phyloP scores from a whole-genome alignment of 2,329 filamentous ascomycete species.

The Cytospora leucostoma region DNA sequence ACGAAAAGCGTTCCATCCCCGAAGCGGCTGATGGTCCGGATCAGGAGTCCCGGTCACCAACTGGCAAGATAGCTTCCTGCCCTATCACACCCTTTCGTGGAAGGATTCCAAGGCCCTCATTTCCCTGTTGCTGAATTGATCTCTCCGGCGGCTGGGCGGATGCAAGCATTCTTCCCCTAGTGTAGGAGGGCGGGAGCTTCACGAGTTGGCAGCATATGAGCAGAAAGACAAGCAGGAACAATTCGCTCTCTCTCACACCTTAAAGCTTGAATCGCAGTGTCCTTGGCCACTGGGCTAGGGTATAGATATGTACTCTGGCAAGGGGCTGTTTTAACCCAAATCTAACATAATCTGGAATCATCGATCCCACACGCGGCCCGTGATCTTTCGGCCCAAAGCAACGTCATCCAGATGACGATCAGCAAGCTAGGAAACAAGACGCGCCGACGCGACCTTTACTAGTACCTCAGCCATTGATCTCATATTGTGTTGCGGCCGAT shows the following conservation, averaged over 20 bases:
- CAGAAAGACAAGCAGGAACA: neutral
- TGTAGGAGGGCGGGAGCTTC: neutral
- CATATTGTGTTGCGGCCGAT: neutral
- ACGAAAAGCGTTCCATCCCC: neutral
- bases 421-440: constrained; percentile 11
- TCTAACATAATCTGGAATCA: constrained; percentile 7
- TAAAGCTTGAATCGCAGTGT: neutral
- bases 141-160: neutral
- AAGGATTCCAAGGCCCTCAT: neutral
- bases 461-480: constrained; percentile 1
- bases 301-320: constrained; percentile 4
- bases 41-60: neutral
- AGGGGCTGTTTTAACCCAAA: constrained; percentile 5
- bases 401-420: constrained; percentile 26
- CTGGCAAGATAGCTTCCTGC: neutral
- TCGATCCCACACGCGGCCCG: constrained; percentile 20
- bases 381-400: constrained; percentile 23
- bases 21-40: neutral
- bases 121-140: neutral
- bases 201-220: neutral
- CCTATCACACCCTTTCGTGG: neutral
- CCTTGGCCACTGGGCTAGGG: neutral
- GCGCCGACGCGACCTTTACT: constrained; percentile 24
- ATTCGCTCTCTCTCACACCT: neutral
- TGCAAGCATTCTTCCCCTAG: neutral